Conservation (phyloP, 768 basidiomycete species). For the Lentinula sp. region DNA sequence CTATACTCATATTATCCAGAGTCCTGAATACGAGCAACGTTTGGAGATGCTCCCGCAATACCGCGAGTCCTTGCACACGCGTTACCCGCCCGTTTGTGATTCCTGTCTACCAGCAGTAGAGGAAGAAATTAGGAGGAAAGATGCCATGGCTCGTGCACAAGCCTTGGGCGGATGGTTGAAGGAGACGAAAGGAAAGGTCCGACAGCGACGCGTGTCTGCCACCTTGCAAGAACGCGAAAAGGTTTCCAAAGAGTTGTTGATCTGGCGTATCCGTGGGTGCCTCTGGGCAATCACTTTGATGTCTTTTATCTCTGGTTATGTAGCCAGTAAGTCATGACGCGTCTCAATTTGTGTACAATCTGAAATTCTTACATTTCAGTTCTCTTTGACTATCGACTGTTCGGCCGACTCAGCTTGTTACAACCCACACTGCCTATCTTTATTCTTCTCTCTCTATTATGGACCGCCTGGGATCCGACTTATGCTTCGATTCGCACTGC, state of each 20-base stretch:
- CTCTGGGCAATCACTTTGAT: slow-evolving; percentile 54
- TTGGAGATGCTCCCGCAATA: slow-evolving; percentile 66
- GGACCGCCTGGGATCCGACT: slow-evolving; percentile 86
- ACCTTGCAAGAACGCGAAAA: slow-evolving; percentile 34
- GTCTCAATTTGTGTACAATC: neutral
- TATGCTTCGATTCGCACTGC: slow-evolving; percentile 56
- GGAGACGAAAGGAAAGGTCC: slow-evolving; percentile 59
- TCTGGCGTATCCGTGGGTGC: slow-evolving; percentile 66
- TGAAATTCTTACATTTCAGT: slow-evolving; percentile 16
- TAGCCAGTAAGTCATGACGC: slow-evolving; percentile 35
- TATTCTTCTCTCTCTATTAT: slow-evolving; percentile 55
- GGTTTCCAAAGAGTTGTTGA: slow-evolving; percentile 41
- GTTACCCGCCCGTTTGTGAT: slow-evolving; percentile 86
- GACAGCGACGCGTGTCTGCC: slow-evolving; percentile 40
- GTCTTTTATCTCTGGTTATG: slow-evolving; percentile 33
- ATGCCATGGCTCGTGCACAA: slow-evolving; percentile 74
- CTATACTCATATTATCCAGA: slow-evolving; percentile 31
- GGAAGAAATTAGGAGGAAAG: slow-evolving; percentile 70
- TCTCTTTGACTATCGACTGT: slow-evolving; percentile 24
- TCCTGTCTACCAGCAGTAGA: slow-evolving; percentile 75
- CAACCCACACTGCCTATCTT: slow-evolving; percentile 43
- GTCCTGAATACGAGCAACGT: slow-evolving; percentile 62
- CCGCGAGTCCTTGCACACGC: slow-evolving; percentile 62
- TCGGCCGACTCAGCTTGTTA: slow-evolving; percentile 18
- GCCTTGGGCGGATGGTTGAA: slow-evolving; percentile 70